phyloP scores from a whole-genome alignment of 768 basidiomycete genomes.

The Lyophyllum decastes region DNA sequence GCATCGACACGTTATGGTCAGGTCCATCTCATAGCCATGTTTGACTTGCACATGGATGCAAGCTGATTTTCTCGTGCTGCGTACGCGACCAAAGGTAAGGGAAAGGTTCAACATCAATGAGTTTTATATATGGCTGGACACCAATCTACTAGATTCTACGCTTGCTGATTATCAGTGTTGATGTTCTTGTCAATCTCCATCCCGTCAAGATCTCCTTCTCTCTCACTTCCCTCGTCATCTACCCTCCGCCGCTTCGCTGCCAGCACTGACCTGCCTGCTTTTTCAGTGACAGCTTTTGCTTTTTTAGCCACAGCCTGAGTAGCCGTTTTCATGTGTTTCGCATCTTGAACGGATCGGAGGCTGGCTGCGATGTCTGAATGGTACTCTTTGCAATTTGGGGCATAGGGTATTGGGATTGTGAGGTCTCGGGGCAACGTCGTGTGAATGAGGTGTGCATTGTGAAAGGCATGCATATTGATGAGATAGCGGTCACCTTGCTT shows the following conservation, averaged over 20 bases:
- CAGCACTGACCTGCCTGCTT: not conserved
- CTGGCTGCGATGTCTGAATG: not conserved
- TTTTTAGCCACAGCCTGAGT: not conserved
- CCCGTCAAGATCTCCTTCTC: not conserved
- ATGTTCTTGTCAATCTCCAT: not conserved
- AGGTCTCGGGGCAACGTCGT: constrained; percentile 19
- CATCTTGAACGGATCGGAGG: not conserved
- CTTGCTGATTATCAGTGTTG: not conserved
- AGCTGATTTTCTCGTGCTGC: not conserved
- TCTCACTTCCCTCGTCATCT: not conserved
- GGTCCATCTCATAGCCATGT: not conserved
- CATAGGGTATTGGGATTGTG: constrained; percentile 16
- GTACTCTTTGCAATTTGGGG: constrained; percentile 10
- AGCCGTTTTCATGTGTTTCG: not conserved
- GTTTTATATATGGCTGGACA: not conserved
- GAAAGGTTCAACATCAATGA: not conserved
- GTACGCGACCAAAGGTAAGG: not conserved
- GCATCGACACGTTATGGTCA: not conserved
- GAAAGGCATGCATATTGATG: constrained; percentile 29
- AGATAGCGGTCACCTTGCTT: constrained; percentile 16
- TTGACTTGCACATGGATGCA: not conserved
- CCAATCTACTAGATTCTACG: not conserved
- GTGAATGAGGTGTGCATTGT: constrained; percentile 28
- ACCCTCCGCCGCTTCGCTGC: not conserved
- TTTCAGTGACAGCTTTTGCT: not conserved